These are phyloP conservation scores for Tetrahymena borealis DNA, from an alignment of 73 alveolate genomes.

Conservation along the genomic window DNA sequence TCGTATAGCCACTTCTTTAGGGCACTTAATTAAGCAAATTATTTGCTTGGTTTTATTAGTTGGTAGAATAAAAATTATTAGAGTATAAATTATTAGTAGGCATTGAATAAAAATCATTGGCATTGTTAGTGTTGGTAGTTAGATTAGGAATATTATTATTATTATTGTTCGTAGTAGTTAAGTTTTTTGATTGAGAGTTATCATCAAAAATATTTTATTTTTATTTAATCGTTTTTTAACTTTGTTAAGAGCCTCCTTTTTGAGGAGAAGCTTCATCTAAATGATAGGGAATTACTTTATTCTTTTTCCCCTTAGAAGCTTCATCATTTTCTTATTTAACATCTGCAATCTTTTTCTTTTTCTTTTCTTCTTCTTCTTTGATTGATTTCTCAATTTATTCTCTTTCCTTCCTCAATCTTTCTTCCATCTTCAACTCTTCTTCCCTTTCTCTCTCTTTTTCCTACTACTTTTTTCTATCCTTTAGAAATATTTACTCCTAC, in stretches of 20 bases:
- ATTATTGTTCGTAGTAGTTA: not conserved
- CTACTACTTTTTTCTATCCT: not conserved
- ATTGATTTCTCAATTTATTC: not conserved
- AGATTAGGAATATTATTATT: not conserved
- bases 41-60: not conserved
- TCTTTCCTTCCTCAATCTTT: not conserved
- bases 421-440: not conserved
- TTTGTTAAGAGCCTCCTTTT: not conserved
- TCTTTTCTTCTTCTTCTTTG: not conserved
- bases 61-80: not conserved
- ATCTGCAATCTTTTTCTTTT: not conserved
- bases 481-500: not conserved
- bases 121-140: not conserved
- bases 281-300: not conserved
- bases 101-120: not conserved
- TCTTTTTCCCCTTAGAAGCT: not conserved
- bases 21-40: not conserved
- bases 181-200: no score
- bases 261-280: not conserved
- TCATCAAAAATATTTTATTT: not conserved
- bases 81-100: not conserved
- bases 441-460: not conserved
- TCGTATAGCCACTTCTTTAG: not conserved
- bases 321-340: not conserved
- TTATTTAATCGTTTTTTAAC: not conserved